Evolutionary conservation across 345 rosid species (phyloP).

Genomic region (Mangifera indica): DNA sequence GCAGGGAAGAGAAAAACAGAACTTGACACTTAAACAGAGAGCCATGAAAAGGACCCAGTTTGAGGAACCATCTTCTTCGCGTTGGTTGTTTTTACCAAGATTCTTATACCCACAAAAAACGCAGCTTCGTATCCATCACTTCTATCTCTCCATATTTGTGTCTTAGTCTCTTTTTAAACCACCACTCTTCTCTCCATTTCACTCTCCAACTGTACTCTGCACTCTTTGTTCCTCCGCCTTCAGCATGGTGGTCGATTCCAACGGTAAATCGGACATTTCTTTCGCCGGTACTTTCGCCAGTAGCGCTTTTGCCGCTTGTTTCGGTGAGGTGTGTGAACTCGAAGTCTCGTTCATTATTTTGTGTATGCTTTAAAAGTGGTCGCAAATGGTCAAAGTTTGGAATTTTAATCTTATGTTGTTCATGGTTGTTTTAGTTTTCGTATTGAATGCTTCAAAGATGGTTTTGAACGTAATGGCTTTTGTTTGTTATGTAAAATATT

Average conservation of each 20-base stretch:
- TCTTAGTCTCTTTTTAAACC: no score
- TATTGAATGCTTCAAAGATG: not conserved
- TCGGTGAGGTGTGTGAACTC: constrained; percentile 68
- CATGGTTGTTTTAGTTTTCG: no score
- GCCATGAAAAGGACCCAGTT: constrained; percentile 8
- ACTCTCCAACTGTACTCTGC: not conserved
- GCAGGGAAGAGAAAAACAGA: not conserved
- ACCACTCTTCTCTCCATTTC: not conserved
- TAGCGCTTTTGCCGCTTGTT: constrained; percentile 95
- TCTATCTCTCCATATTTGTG: not conserved
- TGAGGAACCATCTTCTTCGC: constrained; percentile 3
- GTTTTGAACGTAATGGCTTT: not conserved
- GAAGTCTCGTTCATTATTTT: not conserved
- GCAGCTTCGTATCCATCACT: not conserved
- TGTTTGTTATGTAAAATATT: not conserved
- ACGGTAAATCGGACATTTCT: constrained; percentile 74
- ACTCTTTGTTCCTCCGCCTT: not conserved
- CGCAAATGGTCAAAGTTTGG: not conserved
- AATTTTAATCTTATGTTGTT: not conserved
- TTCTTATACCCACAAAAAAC: constrained; percentile 3
- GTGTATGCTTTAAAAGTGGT: not conserved
- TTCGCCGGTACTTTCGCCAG: constrained; percentile 72
- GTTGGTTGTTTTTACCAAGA: constrained; percentile 22
- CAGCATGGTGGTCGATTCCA: constrained; percentile 77
- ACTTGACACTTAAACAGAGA: no score